Percentiles rank a stretch among this genome's conserved stretches.
Evolutionary conservation across 257 asterid species (phyloP).

Genomic region (Ophiorrhiza pumila): DNA sequence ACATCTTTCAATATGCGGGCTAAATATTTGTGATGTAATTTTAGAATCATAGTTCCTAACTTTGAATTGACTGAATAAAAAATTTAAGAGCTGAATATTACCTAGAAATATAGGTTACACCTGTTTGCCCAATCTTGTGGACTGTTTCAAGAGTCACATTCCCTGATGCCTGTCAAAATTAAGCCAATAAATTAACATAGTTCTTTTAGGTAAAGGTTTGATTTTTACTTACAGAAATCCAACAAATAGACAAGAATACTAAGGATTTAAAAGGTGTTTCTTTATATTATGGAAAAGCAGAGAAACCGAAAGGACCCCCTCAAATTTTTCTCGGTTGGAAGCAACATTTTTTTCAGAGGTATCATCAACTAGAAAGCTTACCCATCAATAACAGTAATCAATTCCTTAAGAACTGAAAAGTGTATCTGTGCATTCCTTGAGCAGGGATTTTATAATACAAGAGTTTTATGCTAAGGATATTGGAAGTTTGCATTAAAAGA

Average conservation of each 20-base stretch:
- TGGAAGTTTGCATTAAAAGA: neutral
- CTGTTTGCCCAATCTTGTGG: constrained; percentile 84
- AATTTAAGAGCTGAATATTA: constrained; percentile 14
- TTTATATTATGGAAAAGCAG: neutral
- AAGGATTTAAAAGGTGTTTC: neutral
- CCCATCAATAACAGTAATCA: neutral
- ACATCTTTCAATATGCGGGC: neutral
- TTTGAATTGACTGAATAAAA: neutral
- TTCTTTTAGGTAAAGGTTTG: neutral
- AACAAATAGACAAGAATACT: neutral
- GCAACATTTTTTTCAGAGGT: neutral
- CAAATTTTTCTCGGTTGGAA: too few relatives aligned
- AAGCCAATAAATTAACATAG: constrained; percentile 3
- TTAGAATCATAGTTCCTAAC: too few relatives aligned
- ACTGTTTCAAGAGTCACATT: constrained; percentile 91
- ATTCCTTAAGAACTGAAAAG: neutral
- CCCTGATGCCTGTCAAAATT: constrained; percentile 80
- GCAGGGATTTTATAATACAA: neutral
- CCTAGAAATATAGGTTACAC: constrained; percentile 95
- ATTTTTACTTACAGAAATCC: neutral
- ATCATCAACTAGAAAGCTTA: neutral
- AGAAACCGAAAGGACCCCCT: too few relatives aligned
- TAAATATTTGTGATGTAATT: too few relatives aligned
- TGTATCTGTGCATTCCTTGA: neutral
- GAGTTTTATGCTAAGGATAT: neutral